These are phyloP conservation scores for Aegilops tauschii DNA, from an alignment of 176 grass and related monocot species.

Conservation along the genomic window DNA sequence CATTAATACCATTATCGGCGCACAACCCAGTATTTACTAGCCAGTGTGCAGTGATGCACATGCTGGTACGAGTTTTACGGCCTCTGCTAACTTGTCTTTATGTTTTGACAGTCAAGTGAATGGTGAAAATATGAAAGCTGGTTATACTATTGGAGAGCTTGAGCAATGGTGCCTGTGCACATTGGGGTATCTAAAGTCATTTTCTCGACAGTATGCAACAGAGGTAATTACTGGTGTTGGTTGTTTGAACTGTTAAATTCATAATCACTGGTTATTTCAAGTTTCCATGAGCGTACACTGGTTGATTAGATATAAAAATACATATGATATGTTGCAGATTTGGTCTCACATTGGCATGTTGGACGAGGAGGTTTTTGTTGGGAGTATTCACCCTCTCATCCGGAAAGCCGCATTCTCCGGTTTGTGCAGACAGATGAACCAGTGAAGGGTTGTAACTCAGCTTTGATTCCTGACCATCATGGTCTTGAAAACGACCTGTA, in stretches of 20 bases:
- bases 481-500: no score
- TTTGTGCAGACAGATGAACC: slow-evolving; percentile 63
- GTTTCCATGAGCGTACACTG: not conserved
- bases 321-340: slow-evolving; percentile 48
- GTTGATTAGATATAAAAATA: not conserved
- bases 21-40: not conserved
- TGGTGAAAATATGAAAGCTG: slow-evolving; percentile 38
- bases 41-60: not conserved
- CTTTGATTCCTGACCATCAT: slow-evolving; percentile 1
- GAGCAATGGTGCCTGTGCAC: slow-evolving; percentile 97
- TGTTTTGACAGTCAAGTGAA: slow-evolving; percentile 54
- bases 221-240: slow-evolving; percentile 51
- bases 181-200: slow-evolving; percentile 90
- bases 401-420: slow-evolving; percentile 74
- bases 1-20: not conserved
- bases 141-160: slow-evolving; percentile 65
- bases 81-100: not conserved
- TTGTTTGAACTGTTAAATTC: not conserved
- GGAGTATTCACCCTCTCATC: slow-evolving; percentile 65
- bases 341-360: slow-evolving; percentile 79
- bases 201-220: slow-evolving; percentile 92
- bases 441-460: slow-evolving; percentile 42
- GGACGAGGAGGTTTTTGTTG: slow-evolving; percentile 66
- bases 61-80: not conserved
- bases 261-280: no score